Evolutionary conservation across 108 stramenopile genomes (phyloP).

Genomic region (Cyclotella kingstonii): DNA sequence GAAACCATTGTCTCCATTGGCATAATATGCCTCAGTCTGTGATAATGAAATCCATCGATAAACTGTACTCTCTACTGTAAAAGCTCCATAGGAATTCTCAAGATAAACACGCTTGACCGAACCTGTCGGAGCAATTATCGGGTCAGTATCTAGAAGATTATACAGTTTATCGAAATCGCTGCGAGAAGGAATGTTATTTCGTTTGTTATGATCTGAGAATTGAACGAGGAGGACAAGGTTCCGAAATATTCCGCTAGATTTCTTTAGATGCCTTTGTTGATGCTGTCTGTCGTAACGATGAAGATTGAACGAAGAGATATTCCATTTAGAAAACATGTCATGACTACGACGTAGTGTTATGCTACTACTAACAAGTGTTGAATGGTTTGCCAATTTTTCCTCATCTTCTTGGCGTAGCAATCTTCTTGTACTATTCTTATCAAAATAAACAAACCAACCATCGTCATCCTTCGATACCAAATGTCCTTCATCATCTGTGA

Average conservation of each 20-base stretch:
- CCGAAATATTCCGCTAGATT: conserved; percentile 41
- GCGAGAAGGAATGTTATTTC: conserved; percentile 39
- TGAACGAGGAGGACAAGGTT: conserved; percentile 54
- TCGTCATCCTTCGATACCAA: conserved; percentile 8
- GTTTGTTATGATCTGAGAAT: conserved; percentile 39
- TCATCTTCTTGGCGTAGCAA: too few relatives aligned
- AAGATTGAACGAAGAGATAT: background rate
- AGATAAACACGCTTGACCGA: conserved; percentile 27
- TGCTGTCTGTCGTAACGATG: background rate
- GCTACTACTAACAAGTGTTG: too few relatives aligned
- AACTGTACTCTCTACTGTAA: conserved; percentile 37
- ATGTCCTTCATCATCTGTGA: conserved; percentile 14
- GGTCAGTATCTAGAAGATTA: conserved; percentile 26
- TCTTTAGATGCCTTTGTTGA: conserved; percentile 18
- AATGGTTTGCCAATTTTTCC: too few relatives aligned
- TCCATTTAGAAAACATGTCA: too few relatives aligned
- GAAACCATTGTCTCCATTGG: conserved; percentile 44
- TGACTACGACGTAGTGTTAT: too few relatives aligned
- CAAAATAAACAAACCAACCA: conserved; percentile 14
- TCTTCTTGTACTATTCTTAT: background rate
- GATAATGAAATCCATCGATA: conserved; percentile 47
- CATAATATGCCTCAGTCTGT: conserved; percentile 51
- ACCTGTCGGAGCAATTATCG: conserved; percentile 43
- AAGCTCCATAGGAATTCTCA: conserved; percentile 32
- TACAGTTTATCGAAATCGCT: conserved; percentile 47